Conservation (phyloP, 2,329 filamentous ascomycete genomes). For the Aspergillus japonicus region DNA sequence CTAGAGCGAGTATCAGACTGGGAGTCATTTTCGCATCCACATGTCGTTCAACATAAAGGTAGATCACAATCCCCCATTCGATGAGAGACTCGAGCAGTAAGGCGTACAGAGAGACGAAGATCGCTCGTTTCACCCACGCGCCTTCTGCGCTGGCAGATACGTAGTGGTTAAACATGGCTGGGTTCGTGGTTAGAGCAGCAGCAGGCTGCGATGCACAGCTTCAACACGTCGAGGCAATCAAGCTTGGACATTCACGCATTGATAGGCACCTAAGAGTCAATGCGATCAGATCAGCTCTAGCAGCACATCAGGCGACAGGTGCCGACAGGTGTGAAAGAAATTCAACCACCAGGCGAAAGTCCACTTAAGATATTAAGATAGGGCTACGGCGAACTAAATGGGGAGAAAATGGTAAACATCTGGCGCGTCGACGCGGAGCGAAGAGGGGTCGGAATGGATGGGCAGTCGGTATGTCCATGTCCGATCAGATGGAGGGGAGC, state of each 20-base stretch:
- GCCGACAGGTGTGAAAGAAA: not conserved
- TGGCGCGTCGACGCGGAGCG: slow-evolving; percentile 23
- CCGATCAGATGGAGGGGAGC: not conserved
- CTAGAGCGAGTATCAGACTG: slow-evolving; percentile 37
- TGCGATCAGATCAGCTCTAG: not conserved
- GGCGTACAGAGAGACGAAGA: slow-evolving; percentile 37
- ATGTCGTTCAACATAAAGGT: slow-evolving; percentile 33
- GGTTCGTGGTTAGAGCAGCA: not conserved
- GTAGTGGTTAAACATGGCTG: slow-evolving; percentile 13
- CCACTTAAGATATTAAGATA: not conserved
- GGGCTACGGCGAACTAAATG: slow-evolving; percentile 10
- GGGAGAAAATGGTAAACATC: slow-evolving; percentile 7
- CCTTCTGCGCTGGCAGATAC: slow-evolving; percentile 26
- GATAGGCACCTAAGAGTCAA: not conserved
- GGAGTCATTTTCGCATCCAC: slow-evolving; percentile 41
- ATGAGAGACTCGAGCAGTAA: slow-evolving; percentile 37
- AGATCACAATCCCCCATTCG: slow-evolving; percentile 35
- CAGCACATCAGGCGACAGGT: not conserved
- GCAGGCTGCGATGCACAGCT: slow-evolving; percentile 10
- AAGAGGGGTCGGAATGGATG: slow-evolving; percentile 22
- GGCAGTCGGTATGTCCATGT: slow-evolving; percentile 9
- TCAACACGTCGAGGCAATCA: not conserved
- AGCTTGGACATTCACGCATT: slow-evolving; percentile 5
- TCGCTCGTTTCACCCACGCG: slow-evolving; percentile 36
- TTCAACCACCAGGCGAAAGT: slow-evolving; percentile 6